Evolutionary conservation across 2,329 filamentous ascomycete genomes (phyloP).

Genomic region (Fusarium fujikuroi): DNA sequence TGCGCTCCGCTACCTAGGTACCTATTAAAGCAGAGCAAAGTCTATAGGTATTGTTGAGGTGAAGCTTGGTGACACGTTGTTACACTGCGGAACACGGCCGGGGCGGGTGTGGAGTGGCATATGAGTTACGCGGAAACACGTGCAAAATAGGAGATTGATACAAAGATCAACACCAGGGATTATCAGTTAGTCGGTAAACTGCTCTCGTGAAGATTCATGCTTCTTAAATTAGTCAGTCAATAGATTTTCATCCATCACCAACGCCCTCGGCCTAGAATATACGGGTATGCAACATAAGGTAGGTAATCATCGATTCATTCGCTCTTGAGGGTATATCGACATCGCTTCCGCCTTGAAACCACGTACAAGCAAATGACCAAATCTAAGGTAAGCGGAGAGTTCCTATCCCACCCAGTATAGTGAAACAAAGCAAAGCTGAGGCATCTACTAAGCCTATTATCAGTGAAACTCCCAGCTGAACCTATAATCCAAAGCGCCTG

Average conservation of each 20-base stretch:
- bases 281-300: not conserved
- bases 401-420: constrained; percentile 17
- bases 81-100: constrained; percentile 24
- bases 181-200: not conserved
- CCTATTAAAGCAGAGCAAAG: not conserved
- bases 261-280: not conserved
- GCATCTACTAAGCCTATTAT: not conserved
- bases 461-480: constrained; percentile 13
- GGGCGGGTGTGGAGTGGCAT: constrained; percentile 27
- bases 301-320: constrained; percentile 9
- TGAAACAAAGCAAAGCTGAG: not conserved
- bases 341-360: constrained; percentile 14
- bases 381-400: constrained; percentile 15
- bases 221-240: not conserved
- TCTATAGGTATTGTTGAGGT: constrained; percentile 1
- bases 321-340: constrained; percentile 31
- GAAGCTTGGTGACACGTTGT: constrained; percentile 41
- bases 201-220: not conserved
- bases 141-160: not conserved
- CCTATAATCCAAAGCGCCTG: constrained; percentile 21
- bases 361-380: constrained; percentile 25
- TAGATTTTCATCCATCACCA: not conserved
- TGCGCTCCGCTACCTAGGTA: not conserved
- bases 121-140: constrained; percentile 33
- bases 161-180: not conserved